Evolutionary conservation across 306 rosid species (phyloP).

Genomic region (Betula pendula): DNA sequence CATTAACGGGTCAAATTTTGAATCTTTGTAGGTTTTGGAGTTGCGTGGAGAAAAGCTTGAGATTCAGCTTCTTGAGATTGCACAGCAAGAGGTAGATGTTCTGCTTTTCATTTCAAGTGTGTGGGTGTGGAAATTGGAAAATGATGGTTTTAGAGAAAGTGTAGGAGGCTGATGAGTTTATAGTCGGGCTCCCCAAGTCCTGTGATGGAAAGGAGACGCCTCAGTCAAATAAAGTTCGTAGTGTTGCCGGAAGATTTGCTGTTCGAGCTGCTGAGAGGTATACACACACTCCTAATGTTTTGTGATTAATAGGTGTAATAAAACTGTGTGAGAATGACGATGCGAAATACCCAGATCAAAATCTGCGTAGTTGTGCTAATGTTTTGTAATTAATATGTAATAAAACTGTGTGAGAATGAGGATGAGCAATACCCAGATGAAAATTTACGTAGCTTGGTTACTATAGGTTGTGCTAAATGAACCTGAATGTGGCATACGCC

Average conservation of each 20-base stretch:
- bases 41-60: conserved; percentile 90
- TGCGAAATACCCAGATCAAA: no score
- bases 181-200: conserved; percentile 86
- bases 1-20: not conserved
- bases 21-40: conserved; percentile 62
- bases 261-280: conserved; percentile 81
- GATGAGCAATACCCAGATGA: not conserved
- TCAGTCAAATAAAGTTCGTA: conserved; percentile 82
- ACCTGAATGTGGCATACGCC: not conserved
- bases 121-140: not conserved
- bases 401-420: not conserved
- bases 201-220: conserved; percentile 76
- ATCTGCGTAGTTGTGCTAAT: not conserved
- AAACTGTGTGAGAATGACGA: not conserved
- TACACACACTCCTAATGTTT: not conserved
- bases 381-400: no score
- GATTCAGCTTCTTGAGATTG: conserved; percentile 63
- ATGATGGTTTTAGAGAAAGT: conserved; percentile 17
- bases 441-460: not conserved
- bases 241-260: conserved; percentile 81
- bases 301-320: not conserved
- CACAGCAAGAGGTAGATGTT: not conserved
- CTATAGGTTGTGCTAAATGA: not conserved
- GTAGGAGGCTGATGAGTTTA: conserved; percentile 89
- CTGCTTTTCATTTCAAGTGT: not conserved